These are phyloP conservation scores for Zygosaccharomyces sapae DNA, from an alignment of 1,139 yeast species.

Conservation along the genomic window DNA sequence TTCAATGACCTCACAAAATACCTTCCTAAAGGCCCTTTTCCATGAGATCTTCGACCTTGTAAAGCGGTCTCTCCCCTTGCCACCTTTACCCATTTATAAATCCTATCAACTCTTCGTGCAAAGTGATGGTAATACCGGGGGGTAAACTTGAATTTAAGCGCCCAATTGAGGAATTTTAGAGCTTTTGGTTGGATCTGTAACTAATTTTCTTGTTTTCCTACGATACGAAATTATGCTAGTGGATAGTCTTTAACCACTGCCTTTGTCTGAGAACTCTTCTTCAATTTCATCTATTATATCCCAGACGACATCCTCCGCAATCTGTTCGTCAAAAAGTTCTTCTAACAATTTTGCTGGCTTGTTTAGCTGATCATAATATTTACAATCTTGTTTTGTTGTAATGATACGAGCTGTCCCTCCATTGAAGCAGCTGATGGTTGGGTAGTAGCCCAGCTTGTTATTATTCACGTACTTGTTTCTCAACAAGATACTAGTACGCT, in stretches of 20 bases:
- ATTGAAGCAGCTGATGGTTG: constrained; percentile 77
- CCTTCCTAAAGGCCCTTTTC: constrained; percentile 1
- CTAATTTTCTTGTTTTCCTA: neutral
- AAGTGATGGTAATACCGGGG: constrained; percentile 6
- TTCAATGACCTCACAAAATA: neutral
- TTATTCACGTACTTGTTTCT: constrained; percentile 56
- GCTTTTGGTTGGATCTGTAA: neutral
- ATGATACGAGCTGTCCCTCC: constrained; percentile 62
- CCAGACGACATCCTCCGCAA: constrained; percentile 78
- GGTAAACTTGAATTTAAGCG: neutral
- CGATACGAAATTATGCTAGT: neutral
- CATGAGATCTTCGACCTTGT: neutral
- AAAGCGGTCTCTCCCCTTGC: constrained; percentile 9
- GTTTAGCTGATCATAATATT: constrained; percentile 43
- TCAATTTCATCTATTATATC: constrained; percentile 86
- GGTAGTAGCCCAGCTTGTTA: constrained; percentile 85
- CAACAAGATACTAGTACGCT: constrained; percentile 35
- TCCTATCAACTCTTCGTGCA: constrained; percentile 2
- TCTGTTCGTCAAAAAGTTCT: constrained; percentile 61
- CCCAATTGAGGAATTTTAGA: neutral
- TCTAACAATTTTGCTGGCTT: constrained; percentile 44
- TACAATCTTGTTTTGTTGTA: constrained; percentile 19
- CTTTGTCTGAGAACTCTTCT: constrained; percentile 40
- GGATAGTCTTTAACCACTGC: neutral
- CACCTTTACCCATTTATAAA: constrained; percentile 1